A percentile compares a stretch with the other conserved stretches of the same genome.
Conservation (phyloP, 2,329 filamentous ascomycete species). For the Pyrenochaeta sp. region DNA sequence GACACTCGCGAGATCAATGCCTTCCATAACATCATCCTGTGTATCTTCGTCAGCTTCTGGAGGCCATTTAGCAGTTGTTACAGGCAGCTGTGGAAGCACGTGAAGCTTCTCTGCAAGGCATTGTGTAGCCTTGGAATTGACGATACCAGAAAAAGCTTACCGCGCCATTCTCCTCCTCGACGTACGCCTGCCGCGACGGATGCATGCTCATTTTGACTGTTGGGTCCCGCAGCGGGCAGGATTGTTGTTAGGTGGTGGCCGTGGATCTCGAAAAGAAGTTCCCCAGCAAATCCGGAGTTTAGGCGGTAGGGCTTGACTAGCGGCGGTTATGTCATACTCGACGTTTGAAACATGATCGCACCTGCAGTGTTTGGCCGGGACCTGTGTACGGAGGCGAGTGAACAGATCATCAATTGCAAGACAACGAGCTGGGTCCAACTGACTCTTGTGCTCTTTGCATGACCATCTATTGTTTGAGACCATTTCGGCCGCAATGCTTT, state of each 20-base stretch:
- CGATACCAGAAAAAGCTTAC: slow-evolving; percentile 58
- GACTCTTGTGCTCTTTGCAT: neutral
- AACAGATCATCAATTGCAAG: slow-evolving; percentile 17
- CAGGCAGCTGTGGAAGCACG: slow-evolving; percentile 7
- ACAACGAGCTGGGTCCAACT: neutral
- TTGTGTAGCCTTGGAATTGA: slow-evolving; percentile 3
- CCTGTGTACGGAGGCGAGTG: slow-evolving; percentile 6
- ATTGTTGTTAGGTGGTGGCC: slow-evolving; percentile 17
- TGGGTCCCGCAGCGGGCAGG: slow-evolving; percentile 20
- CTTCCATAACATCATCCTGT: slow-evolving; percentile 63
- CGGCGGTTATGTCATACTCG: slow-evolving; percentile 35
- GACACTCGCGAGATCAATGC: slow-evolving; percentile 69
- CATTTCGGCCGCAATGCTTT: slow-evolving; percentile 21
- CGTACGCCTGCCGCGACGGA: slow-evolving; percentile 89
- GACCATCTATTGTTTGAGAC: neutral
- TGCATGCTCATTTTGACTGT: slow-evolving; percentile 68
- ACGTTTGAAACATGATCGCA: slow-evolving; percentile 21
- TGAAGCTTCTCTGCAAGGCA: slow-evolving; percentile 32
- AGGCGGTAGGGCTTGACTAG: slow-evolving; percentile 41
- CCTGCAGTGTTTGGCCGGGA: slow-evolving; percentile 18
- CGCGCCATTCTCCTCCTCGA: slow-evolving; percentile 80
- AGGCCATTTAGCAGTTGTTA: neutral
- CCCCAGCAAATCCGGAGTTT: slow-evolving; percentile 25
- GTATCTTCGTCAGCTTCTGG: slow-evolving; percentile 14
- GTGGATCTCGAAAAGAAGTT: slow-evolving; percentile 29